A percentile compares a stretch with the other conserved stretches of the same genome.
Conservation (phyloP, 768 basidiomycete species). For the Clitopilus passeckerianus region DNA sequence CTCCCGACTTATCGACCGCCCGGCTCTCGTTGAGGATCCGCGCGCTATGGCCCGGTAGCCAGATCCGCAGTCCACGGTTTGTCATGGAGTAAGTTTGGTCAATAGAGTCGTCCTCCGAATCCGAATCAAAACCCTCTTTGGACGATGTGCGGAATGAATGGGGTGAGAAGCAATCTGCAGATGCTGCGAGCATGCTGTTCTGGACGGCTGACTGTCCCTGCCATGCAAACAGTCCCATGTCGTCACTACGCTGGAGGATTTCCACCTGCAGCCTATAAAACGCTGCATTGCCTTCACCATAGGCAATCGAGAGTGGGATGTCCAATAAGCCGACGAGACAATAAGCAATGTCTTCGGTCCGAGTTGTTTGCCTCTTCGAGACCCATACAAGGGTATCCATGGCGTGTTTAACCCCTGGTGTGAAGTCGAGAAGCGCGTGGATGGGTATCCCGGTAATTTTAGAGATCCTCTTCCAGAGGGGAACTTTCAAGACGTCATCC, state of each 20-base stretch:
- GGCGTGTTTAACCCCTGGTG: background rate
- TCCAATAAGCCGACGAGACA: slow-evolving; percentile 1
- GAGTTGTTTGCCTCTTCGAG: slow-evolving; percentile 1
- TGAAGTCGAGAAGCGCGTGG: background rate
- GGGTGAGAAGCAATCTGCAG: background rate
- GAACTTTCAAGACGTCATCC: background rate
- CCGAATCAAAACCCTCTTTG: background rate
- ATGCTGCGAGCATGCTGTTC: background rate
- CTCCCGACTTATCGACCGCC: background rate
- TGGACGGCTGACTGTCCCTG: background rate
- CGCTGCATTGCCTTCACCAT: background rate
- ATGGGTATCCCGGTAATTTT: background rate
- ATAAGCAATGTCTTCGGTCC: slow-evolving; percentile 1
- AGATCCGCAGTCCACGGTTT: background rate
- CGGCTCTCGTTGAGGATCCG: no score
- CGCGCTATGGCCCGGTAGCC: background rate
- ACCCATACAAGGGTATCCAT: background rate
- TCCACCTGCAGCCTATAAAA: slow-evolving; percentile 1
- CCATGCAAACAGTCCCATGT: background rate
- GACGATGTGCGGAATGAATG: background rate
- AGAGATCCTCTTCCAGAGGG: background rate
- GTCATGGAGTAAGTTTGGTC: background rate
- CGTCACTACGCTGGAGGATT: background rate
- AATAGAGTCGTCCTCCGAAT: background rate
- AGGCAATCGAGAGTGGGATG: background rate